A percentile compares a stretch with the other conserved stretches of the same genome.
phyloP scores from a whole-genome alignment of 1,139 yeast species.

The Scheffersomyces segobiensis region DNA sequence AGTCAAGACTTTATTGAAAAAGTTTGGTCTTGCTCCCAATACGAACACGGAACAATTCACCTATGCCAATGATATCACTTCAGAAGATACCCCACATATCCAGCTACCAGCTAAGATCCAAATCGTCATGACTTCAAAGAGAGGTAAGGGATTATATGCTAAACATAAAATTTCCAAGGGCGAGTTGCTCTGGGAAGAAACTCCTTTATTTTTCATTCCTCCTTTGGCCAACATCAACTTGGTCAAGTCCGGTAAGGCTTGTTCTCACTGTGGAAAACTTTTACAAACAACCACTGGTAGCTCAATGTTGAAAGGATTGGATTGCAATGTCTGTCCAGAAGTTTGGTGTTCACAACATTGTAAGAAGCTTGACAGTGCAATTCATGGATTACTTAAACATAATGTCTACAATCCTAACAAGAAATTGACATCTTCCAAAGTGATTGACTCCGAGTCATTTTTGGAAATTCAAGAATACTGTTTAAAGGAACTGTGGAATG shows the following conservation, averaged over 20 bases:
- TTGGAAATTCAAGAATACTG: conserved; percentile 60
- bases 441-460: conserved; percentile 52
- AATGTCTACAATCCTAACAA: conserved; percentile 25
- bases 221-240: conserved; percentile 68
- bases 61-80: conserved; percentile 56
- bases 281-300: conserved; percentile 28
- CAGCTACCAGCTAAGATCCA: conserved; percentile 48
- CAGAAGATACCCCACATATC: conserved; percentile 51
- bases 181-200: conserved; percentile 57
- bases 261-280: conserved; percentile 76
- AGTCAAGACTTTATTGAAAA: conserved; percentile 52
- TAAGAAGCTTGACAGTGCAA: conserved; percentile 49
- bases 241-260: conserved; percentile 68
- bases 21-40: conserved; percentile 50
- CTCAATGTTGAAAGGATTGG: conserved; percentile 53
- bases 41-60: conserved; percentile 36
- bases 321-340: conserved; percentile 66
- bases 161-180: conserved; percentile 48
- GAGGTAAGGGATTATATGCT: conserved; percentile 54
- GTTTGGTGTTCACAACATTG: conserved; percentile 75
- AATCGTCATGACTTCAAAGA: conserved; percentile 42
- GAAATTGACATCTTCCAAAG: conserved; percentile 20
- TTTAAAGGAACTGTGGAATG: conserved; percentile 65
- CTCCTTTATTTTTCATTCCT: conserved; percentile 68
- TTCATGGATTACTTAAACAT: conserved; percentile 67